Percentiles rank a stretch among this genome's conserved stretches.
Conservation (phyloP, 2,329 filamentous ascomycete species). For the Penicillium sp. region DNA sequence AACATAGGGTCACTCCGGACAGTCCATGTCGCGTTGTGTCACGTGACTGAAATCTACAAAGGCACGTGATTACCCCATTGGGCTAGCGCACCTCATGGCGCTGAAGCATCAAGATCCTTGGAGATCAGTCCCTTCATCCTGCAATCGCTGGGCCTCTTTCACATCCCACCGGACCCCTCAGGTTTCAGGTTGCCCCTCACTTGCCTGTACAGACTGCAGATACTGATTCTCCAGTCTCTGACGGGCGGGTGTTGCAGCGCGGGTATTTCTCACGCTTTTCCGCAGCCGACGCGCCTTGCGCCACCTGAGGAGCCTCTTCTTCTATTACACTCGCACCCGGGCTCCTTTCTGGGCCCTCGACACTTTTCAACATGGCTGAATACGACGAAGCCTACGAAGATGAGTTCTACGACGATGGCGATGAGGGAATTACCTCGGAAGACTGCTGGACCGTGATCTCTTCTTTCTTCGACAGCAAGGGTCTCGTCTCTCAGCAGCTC, state of each 20-base stretch:
- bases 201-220: conserved; percentile 14
- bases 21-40: neutral
- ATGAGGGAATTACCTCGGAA: conserved; percentile 82
- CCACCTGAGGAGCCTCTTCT: conserved; percentile 9
- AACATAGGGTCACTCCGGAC: no score
- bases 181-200: conserved; percentile 21
- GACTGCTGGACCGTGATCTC: conserved; percentile 98
- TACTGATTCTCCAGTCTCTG: conserved; percentile 16
- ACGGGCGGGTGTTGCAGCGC: conserved; percentile 21
- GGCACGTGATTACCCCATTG: conserved; percentile 23
- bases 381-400: conserved; percentile 67
- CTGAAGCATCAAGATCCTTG: conserved; percentile 29
- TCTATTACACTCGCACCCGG: neutral
- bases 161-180: conserved; percentile 22
- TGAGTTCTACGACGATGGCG: conserved; percentile 65
- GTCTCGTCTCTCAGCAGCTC: conserved; percentile 93
- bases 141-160: conserved; percentile 24
- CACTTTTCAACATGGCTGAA: conserved; percentile 49
- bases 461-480: conserved; percentile 94
- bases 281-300: conserved; percentile 20
- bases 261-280: conserved; percentile 21
- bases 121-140: conserved; percentile 27
- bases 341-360: neutral
- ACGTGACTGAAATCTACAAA: conserved; percentile 1
- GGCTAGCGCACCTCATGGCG: conserved; percentile 23